These are phyloP conservation scores for Ilex aquifolium DNA, from an alignment of 257 asterid species.

Conservation along the genomic window DNA sequence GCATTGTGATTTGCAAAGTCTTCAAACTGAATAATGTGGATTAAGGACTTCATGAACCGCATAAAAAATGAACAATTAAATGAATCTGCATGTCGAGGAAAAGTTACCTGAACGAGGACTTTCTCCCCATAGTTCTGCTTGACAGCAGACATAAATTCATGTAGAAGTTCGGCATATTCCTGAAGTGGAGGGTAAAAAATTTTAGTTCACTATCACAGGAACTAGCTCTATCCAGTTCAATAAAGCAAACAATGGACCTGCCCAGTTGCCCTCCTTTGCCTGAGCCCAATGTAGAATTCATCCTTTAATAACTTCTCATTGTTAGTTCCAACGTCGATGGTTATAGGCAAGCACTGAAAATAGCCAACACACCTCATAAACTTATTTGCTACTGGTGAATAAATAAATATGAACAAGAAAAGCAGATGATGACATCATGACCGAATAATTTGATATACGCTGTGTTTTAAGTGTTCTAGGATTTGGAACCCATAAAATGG, in stretches of 20 bases:
- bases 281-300: constrained; percentile 71
- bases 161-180: constrained; percentile 75
- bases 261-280: constrained; percentile 71
- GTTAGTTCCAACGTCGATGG: constrained; percentile 81
- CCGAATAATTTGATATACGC: too few species aligned
- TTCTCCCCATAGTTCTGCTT: constrained; percentile 82
- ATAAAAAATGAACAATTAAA: constrained; percentile 1
- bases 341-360: constrained; percentile 73
- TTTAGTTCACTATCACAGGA: constrained; percentile 4
- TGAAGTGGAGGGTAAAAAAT: constrained; percentile 15
- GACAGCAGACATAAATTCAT: constrained; percentile 77
- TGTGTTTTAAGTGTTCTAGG: too few species aligned
- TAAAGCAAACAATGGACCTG: constrained; percentile 35
- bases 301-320: constrained; percentile 61
- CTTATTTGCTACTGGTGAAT: too few species aligned
- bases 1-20: constrained; percentile 90
- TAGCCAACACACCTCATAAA: not conserved
- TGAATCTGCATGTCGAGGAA: constrained; percentile 6
- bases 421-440: not conserved
- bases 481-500: too few species aligned
- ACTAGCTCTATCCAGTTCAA: constrained; percentile 1
- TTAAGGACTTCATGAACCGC: constrained; percentile 1
- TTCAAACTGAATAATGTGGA: constrained; percentile 50
- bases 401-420: too few species aligned
- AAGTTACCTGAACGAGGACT: constrained; percentile 68